Conservation (phyloP, 73 alveolate species). For the Breviolum minutum region DNA sequence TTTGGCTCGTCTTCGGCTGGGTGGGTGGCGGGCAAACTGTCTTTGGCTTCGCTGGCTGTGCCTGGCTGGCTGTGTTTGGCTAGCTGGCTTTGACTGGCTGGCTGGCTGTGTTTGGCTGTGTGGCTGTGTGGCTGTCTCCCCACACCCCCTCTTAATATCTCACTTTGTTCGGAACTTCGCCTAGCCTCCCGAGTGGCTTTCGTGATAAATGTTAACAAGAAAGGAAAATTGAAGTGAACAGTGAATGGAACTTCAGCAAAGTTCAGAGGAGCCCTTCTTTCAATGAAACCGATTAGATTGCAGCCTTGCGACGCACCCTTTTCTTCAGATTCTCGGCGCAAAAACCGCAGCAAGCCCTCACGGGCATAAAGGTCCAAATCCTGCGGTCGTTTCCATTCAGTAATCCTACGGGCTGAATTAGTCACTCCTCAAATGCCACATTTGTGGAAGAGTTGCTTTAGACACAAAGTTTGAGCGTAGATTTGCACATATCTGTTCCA, state of each 20-base stretch:
- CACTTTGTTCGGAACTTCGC: no score
- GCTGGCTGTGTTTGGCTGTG: no score
- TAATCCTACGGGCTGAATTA: not conserved
- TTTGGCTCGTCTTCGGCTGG: no score
- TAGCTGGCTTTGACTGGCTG: no score
- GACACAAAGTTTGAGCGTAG: not conserved
- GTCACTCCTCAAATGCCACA: not conserved
- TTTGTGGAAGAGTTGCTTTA: not conserved
- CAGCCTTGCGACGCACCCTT: slow-evolving; percentile 75
- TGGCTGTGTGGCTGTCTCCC: no score
- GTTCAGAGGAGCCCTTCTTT: not conserved
- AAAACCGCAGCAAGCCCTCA: slow-evolving; percentile 68
- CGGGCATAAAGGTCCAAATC: slow-evolving; percentile 79
- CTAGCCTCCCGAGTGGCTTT: no score
- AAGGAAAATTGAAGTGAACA: no score
- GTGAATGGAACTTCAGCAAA: not conserved
- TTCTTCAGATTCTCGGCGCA: slow-evolving; percentile 89
- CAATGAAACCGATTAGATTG: not conserved
- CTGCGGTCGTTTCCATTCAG: not conserved
- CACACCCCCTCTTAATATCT: no score
- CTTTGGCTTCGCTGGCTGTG: no score
- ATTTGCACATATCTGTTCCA: not conserved
- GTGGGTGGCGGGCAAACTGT: no score
- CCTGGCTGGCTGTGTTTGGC: no score
- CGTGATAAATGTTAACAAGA: no score